Conservation (phyloP, 192 early-diverging fungal species). For the Ambispora gerdemannii region DNA sequence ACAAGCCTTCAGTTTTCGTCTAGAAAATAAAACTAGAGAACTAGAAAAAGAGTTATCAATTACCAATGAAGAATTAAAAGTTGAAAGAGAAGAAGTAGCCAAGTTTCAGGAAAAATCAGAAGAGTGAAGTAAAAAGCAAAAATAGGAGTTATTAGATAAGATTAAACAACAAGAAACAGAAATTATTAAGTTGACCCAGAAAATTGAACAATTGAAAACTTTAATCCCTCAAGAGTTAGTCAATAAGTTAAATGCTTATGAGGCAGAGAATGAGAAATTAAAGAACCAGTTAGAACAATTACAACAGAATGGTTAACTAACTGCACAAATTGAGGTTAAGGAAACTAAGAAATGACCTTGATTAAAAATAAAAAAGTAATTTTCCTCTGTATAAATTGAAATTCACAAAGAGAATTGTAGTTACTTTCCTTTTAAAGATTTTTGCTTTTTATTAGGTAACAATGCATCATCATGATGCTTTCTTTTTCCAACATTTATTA, state of each 20-base stretch:
- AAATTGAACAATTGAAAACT: slow-evolving; percentile 23
- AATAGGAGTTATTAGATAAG: slow-evolving; percentile 24
- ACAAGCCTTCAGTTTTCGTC: slow-evolving; percentile 12
- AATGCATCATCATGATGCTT: neutral
- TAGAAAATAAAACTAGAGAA: slow-evolving; percentile 20
- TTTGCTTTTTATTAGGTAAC: slow-evolving; percentile 6
- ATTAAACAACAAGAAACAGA: slow-evolving; percentile 25
- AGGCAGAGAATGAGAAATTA: neutral
- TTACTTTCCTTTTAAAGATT: slow-evolving; percentile 14
- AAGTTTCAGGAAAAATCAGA: slow-evolving; percentile 22
- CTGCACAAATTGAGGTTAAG: neutral
- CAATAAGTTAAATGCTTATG: neutral
- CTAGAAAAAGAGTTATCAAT: slow-evolving; percentile 17
- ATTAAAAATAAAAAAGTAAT: slow-evolving; percentile 12
- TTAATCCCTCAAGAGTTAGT: neutral
- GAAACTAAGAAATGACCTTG: neutral
- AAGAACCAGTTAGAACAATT: neutral
- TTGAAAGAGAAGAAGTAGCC: slow-evolving; percentile 20
- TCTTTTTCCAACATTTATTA: neutral
- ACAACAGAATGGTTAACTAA: neutral
- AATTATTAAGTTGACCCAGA: slow-evolving; percentile 6
- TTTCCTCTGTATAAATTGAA: slow-evolving; percentile 7
- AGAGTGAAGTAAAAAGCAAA: slow-evolving; percentile 28
- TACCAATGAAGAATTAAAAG: slow-evolving; percentile 14
- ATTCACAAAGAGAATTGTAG: neutral